Percentiles rank a stretch among this genome's conserved stretches.
Conservation (phyloP, 2,329 filamentous ascomycete genomes). For the Emergomyces pasteurianus region DNA sequence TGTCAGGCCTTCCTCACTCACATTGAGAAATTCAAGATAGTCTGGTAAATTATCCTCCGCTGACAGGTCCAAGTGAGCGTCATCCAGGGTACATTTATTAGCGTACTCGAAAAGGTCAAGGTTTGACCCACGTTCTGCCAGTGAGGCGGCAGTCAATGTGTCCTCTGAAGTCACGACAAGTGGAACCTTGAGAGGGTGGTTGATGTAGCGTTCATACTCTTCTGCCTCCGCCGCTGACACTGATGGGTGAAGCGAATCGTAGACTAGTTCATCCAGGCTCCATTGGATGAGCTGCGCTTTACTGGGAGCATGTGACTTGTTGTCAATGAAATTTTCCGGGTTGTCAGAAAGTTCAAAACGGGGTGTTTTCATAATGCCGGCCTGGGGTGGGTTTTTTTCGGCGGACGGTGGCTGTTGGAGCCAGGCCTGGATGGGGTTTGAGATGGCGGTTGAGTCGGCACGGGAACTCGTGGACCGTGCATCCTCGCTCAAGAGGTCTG, state of each 20-base stretch:
- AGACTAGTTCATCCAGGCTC: slow-evolving; percentile 59
- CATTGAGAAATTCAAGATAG: slow-evolving; percentile 64
- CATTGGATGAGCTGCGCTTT: slow-evolving; percentile 65
- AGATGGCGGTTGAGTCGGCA: slow-evolving; percentile 9
- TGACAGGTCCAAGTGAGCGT: slow-evolving; percentile 31
- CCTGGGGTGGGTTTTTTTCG: slow-evolving; percentile 22
- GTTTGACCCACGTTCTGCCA: slow-evolving; percentile 30
- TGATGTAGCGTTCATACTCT: slow-evolving; percentile 82
- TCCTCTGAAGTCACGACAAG: slow-evolving; percentile 42
- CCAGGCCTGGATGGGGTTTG: slow-evolving; percentile 18
- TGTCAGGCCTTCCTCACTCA: slow-evolving; percentile 72
- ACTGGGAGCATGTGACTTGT: slow-evolving; percentile 47
- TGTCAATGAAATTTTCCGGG: slow-evolving; percentile 11
- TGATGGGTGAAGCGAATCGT: slow-evolving; percentile 72
- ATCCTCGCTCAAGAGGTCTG: slow-evolving; percentile 33
- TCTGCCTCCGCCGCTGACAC: slow-evolving; percentile 65
- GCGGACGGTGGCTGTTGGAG: slow-evolving; percentile 22
- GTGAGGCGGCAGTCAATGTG: slow-evolving; percentile 23
- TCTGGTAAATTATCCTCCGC: slow-evolving; percentile 57
- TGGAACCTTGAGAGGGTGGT: slow-evolving; percentile 77
- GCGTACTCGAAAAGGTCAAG: slow-evolving; percentile 72
- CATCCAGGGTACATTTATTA: slow-evolving; percentile 53
- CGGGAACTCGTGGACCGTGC: slow-evolving; percentile 25
- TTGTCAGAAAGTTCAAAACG: slow-evolving; percentile 18
- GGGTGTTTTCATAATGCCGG: slow-evolving; percentile 48